Percentiles rank a stretch among this genome's conserved stretches.
phyloP scores from a whole-genome alignment of 352 stramenopile species.

The Globisporangium mamillatum region DNA sequence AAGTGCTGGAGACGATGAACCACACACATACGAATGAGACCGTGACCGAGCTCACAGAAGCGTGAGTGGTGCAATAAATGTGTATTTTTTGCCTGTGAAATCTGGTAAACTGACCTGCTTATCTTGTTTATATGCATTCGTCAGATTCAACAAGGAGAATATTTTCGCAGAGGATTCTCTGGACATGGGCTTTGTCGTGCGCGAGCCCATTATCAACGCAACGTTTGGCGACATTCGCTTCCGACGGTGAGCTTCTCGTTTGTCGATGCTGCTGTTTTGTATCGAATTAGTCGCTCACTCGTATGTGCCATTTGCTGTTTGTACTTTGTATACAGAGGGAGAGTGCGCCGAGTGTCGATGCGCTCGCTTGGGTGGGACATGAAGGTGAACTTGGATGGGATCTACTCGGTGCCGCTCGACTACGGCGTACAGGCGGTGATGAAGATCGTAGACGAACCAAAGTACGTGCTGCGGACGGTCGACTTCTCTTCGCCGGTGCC shows the following conservation, averaged over 20 bases:
- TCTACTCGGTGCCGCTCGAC: slow-evolving; percentile 85
- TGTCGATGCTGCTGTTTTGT: slow-evolving; percentile 5
- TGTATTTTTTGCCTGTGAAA: too few relatives aligned
- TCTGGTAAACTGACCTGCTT: neutral
- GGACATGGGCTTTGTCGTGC: slow-evolving; percentile 86
- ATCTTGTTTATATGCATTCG: neutral
- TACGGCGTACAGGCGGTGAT: slow-evolving; percentile 89
- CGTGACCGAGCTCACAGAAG: slow-evolving; percentile 83
- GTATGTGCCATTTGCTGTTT: neutral
- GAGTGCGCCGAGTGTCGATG: slow-evolving; percentile 83
- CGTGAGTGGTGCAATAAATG: slow-evolving; percentile 35
- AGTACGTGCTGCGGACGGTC: slow-evolving; percentile 84
- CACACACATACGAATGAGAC: slow-evolving; percentile 88
- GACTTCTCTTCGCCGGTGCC: slow-evolving; percentile 49
- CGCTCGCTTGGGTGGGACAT: slow-evolving; percentile 88
- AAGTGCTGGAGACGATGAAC: slow-evolving; percentile 78
- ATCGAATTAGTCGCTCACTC: neutral
- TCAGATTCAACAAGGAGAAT: slow-evolving; percentile 84
- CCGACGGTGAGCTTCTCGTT: slow-evolving; percentile 42
- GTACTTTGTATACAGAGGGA: slow-evolving; percentile 38
- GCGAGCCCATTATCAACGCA: slow-evolving; percentile 88
- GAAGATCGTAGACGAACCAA: slow-evolving; percentile 85
- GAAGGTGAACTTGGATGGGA: slow-evolving; percentile 85
- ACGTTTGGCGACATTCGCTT: slow-evolving; percentile 89
- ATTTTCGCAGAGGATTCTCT: slow-evolving; percentile 80